Percentiles rank a stretch among this genome's conserved stretches.
Conservation (phyloP, 306 rosid species). For the Cicer chorassanicum region DNA sequence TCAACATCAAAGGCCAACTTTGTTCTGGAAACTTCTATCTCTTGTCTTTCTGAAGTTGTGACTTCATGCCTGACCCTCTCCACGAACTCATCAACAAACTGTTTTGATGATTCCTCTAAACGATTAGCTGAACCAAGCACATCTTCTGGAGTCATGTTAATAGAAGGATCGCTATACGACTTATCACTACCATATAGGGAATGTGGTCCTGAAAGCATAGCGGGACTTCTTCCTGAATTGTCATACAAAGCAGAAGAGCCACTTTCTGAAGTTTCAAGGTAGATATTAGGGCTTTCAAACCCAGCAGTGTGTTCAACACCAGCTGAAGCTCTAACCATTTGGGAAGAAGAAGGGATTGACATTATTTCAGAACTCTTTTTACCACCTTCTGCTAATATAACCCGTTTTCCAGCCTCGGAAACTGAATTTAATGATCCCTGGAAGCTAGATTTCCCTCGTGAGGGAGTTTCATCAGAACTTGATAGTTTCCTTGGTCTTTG, state of each 20-base stretch:
- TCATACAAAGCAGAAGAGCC: slow-evolving; percentile 56
- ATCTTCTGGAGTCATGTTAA: slow-evolving; percentile 60
- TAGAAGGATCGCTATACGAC: slow-evolving; percentile 48
- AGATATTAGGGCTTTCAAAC: slow-evolving; percentile 47
- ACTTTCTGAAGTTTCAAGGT: slow-evolving; percentile 56
- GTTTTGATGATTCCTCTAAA: slow-evolving; percentile 67
- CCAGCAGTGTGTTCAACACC: slow-evolving; percentile 47
- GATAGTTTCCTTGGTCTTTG: slow-evolving; percentile 37
- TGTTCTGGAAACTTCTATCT: slow-evolving; percentile 47
- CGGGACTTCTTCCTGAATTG: slow-evolving; percentile 46
- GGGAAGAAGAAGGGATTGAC: slow-evolving; percentile 65
- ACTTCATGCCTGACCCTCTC: slow-evolving; percentile 63
- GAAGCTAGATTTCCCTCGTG: slow-evolving; percentile 49
- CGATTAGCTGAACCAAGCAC: slow-evolving; percentile 70
- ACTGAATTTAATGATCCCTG: slow-evolving; percentile 51
- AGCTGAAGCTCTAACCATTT: slow-evolving; percentile 52
- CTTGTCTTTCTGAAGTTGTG: slow-evolving; percentile 59
- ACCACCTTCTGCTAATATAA: slow-evolving; percentile 49
- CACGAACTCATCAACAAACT: slow-evolving; percentile 66
- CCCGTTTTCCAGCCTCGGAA: slow-evolving; percentile 48
- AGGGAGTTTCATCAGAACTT: slow-evolving; percentile 41
- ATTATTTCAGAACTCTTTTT: slow-evolving; percentile 53
- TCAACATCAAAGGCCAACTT: slow-evolving; percentile 49
- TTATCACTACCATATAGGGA: slow-evolving; percentile 48
- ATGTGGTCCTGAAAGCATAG: slow-evolving; percentile 50